phyloP scores from a whole-genome alignment of 1,139 yeast species.

The Sugiyamaella paludigena region DNA sequence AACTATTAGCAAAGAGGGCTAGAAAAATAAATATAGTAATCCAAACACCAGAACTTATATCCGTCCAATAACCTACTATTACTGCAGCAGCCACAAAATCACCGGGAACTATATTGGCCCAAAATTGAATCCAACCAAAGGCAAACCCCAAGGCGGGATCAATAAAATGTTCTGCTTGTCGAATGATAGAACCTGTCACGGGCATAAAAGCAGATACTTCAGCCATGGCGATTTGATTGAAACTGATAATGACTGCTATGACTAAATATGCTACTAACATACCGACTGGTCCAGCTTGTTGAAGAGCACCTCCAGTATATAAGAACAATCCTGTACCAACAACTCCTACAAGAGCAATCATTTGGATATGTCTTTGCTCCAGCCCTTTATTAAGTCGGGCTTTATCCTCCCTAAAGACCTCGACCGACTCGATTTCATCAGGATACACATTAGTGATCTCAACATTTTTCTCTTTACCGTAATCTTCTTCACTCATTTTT shows the following conservation, averaged over 20 bases:
- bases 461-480: not conserved
- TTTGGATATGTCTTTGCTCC: constrained; percentile 52
- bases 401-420: not conserved
- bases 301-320: constrained; percentile 70
- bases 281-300: constrained; percentile 75
- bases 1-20: constrained; percentile 54
- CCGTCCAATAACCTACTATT: constrained; percentile 63
- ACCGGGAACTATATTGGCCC: constrained; percentile 71
- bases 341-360: constrained; percentile 85
- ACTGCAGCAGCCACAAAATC: constrained; percentile 77
- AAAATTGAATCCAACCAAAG: constrained; percentile 69
- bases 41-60: constrained; percentile 45
- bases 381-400: constrained; percentile 29
- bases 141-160: constrained; percentile 83
- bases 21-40: constrained; percentile 60
- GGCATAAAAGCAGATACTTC: constrained; percentile 83
- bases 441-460: not conserved
- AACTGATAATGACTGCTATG: constrained; percentile 67
- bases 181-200: constrained; percentile 73
- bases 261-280: constrained; percentile 69
- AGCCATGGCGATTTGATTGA: constrained; percentile 77
- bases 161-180: constrained; percentile 65
- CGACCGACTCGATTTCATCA: not conserved
- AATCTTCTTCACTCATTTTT: not conserved
- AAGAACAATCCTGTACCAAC: constrained; percentile 78